Percentiles rank a stretch among this genome's conserved stretches.
Conservation (phyloP, 495 filamentous ascomycete genomes). For the Penicillium silybi region DNA sequence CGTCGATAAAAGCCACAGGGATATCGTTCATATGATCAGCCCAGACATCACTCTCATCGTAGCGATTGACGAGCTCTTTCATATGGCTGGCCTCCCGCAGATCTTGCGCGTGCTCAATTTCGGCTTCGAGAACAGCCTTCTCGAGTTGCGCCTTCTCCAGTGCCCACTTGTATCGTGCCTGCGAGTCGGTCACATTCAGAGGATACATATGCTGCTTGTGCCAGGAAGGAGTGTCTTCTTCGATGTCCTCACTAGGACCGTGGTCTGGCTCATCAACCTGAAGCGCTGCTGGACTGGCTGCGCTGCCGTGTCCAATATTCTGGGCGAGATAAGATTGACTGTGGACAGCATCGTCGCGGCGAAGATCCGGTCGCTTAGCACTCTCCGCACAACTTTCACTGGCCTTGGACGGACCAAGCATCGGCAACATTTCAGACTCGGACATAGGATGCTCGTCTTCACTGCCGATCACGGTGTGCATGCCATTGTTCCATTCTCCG, state of each 20-base stretch:
- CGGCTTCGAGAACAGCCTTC: neutral
- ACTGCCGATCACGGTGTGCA: neutral
- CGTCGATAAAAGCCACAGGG: too few relatives aligned
- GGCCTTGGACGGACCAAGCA: too few relatives aligned
- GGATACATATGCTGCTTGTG: neutral
- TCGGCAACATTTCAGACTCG: neutral
- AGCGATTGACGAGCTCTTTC: too few relatives aligned
- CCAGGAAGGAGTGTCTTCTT: neutral
- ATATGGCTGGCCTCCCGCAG: neutral
- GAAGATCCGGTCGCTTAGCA: too few relatives aligned
- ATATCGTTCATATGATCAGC: too few relatives aligned
- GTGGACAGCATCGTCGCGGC: too few relatives aligned
- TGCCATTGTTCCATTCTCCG: slow-evolving; percentile 28
- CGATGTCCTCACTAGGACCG: neutral
- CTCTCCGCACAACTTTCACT: too few relatives aligned
- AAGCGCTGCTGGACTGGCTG: too few relatives aligned
- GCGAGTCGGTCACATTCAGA: neutral
- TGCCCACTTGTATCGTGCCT: neutral
- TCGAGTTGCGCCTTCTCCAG: neutral
- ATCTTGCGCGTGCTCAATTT: neutral
- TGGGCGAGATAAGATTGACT: too few relatives aligned
- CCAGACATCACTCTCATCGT: too few relatives aligned
- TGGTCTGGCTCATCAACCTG: too few relatives aligned
- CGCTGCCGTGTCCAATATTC: neutral
- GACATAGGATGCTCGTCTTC: neutral